Evolutionary conservation across 331 rosid species (phyloP).

Genomic region (Stylosanthes scabra): DNA sequence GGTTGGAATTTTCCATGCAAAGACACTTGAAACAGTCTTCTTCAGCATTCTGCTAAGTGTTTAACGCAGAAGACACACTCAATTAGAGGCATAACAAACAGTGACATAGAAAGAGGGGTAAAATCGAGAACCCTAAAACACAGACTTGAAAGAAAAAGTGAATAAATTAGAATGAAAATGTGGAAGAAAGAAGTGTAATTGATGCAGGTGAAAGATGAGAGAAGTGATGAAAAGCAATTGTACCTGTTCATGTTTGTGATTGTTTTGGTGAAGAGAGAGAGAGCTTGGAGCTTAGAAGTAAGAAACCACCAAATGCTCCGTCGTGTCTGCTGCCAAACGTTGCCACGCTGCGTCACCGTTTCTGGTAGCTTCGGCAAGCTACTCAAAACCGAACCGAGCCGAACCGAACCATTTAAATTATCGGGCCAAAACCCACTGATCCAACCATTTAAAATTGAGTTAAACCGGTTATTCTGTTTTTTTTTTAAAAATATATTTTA

Average conservation of each 20-base stretch:
- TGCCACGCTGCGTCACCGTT: too few species aligned
- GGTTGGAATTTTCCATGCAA: conserved; percentile 47
- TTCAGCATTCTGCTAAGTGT: conserved; percentile 68
- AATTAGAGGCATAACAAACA: conserved; percentile 13
- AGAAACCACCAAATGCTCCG: too few species aligned
- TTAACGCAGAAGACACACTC: background rate
- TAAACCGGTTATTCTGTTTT: too few species aligned
- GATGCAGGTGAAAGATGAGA: background rate
- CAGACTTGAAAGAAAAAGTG: background rate
- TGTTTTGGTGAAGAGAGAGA: background rate
- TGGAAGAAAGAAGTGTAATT: background rate
- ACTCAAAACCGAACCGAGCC: too few species aligned
- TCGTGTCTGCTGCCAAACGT: too few species aligned
- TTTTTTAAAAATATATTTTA: too few species aligned
- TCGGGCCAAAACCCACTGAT: too few species aligned
- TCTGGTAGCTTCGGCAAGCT: too few species aligned
- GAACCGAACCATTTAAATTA: too few species aligned
- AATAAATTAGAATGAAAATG: background rate
- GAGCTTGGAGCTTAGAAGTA: too few species aligned
- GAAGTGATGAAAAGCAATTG: background rate
- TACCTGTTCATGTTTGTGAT: conserved; percentile 40
- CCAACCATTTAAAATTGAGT: too few species aligned
- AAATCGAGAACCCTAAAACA: background rate
- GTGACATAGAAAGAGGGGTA: background rate
- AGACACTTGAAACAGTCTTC: conserved; percentile 50